Conservation (phyloP, 768 basidiomycete genomes). For the Macrolepiota dolichaula region DNA sequence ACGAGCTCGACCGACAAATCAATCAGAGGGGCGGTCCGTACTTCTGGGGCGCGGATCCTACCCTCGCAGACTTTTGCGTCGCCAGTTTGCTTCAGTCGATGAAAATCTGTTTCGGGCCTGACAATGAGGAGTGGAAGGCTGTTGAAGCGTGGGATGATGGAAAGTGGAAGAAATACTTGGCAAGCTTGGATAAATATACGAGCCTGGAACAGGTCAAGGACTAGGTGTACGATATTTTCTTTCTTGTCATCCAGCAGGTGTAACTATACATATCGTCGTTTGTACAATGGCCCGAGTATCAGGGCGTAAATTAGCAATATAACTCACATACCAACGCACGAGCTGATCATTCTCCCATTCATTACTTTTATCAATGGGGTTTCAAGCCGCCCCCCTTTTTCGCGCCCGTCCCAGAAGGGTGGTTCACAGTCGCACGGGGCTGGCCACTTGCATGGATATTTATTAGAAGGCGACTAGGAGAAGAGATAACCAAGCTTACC, state of each 20-base stretch:
- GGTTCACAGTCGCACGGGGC: too few species aligned
- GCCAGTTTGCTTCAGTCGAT: constrained; percentile 27
- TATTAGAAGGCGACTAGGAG: too few species aligned
- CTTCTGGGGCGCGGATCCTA: constrained; percentile 32
- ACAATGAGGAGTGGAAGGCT: constrained; percentile 40
- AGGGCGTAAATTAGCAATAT: too few species aligned
- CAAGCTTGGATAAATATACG: constrained; percentile 12
- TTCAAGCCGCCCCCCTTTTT: too few species aligned
- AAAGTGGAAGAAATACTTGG: constrained; percentile 28
- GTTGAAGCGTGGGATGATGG: constrained; percentile 35
- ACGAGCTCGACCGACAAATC: constrained; percentile 25
- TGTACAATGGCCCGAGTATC: too few species aligned
- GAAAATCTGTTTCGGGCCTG: constrained; percentile 28
- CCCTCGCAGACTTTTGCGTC: constrained; percentile 39
- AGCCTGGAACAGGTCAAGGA: not conserved
- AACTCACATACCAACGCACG: too few species aligned
- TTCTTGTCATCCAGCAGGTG: not conserved
- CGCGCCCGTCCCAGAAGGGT: too few species aligned
- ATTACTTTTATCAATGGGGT: too few species aligned
- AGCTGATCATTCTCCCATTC: too few species aligned
- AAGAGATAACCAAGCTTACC: too few species aligned
- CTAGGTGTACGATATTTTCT: not conserved
- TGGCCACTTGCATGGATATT: too few species aligned
- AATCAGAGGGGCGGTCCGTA: constrained; percentile 26
- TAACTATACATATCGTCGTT: too few species aligned